These are phyloP conservation scores for Galerina sulciceps DNA, from an alignment of 768 basidiomycete genomes.

Conservation along the genomic window DNA sequence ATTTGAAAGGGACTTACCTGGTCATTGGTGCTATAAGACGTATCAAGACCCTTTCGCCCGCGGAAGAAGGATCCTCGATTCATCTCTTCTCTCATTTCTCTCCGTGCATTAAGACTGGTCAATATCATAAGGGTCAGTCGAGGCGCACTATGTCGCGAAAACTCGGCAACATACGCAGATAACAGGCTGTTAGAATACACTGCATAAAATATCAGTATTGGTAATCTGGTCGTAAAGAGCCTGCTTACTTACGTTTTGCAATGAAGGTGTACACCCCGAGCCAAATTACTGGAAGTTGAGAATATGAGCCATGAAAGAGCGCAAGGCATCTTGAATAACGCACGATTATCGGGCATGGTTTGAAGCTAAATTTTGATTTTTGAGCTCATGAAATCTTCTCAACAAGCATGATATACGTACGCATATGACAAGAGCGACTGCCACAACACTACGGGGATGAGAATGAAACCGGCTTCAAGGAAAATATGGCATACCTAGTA, in stretches of 20 bases:
- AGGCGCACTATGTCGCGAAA: background rate
- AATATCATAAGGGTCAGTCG: background rate
- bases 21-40: conserved; percentile 3
- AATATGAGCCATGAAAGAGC: background rate
- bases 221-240: background rate
- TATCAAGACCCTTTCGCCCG: conserved; percentile 2
- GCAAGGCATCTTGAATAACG: background rate
- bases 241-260: conserved; percentile 29
- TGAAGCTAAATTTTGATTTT: conserved; percentile 18
- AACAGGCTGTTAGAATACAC: conserved; percentile 32
- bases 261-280: conserved; percentile 33
- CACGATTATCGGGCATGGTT: conserved; percentile 24
- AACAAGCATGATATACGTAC: conserved; percentile 13
- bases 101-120: conserved; percentile 23
- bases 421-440: conserved; percentile 21
- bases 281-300: conserved; percentile 30
- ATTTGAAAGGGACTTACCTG: background rate
- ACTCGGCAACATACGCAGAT: conserved; percentile 19
- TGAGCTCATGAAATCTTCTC: background rate
- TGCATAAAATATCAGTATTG: conserved; percentile 2
- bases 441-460: conserved; percentile 11
- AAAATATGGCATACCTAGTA: conserved; percentile 20
- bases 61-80: conserved; percentile 1
- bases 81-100: conserved; percentile 21
- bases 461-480: background rate